Evolutionary conservation across 1,139 yeast species (phyloP), one percentile per base, ranked within the genome.

Genomic region (Meyerozyma sp.): DNA sequence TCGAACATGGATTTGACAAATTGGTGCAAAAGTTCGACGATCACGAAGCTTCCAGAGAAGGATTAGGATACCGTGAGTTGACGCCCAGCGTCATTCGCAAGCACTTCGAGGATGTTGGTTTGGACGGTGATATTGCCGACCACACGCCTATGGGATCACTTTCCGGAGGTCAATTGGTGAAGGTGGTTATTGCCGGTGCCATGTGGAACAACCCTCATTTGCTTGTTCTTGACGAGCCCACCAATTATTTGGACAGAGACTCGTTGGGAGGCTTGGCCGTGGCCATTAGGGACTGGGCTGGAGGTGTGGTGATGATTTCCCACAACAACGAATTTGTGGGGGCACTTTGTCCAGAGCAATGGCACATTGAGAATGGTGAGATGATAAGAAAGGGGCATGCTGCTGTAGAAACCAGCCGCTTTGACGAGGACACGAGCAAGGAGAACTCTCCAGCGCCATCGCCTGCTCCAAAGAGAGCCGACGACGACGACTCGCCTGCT

Each of bases 191-290:
- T 73, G 98, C 98, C 14, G 98, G 98, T 68, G 98, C 98, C 52
- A 93, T 93, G 95, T 93, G 98, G 98, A 91, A 93, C 70, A 93
- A 93, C 63, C 98, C 98, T n/a, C 98, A 93, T 68, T 79, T 93
- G 68, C 79, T 93, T 52, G 98, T 93, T 36, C 77, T 93, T 53
- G 98, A 93, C 68, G 98, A 93, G 79, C 98, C 98, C 62, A 93
- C 98, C 59, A 93, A 93, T 71, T 93, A 93, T 76, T 77, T 93
- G 70, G 98, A 93, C 68, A 83, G 98, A 73, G 98, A 93, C 63
- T 91, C 98, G 25, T 75, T 93, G 50, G 98, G 98, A 61, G 98
- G 98, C 40, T 77, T 93, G 54, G 98, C 98, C 16, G 81, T 91
- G 56, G 98, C 98, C 44, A 93, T 93, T 60, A 83, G 97, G 68